Conservation (phyloP, 192 early-diverging fungal genomes). For the Neocallimastix lanati region DNA sequence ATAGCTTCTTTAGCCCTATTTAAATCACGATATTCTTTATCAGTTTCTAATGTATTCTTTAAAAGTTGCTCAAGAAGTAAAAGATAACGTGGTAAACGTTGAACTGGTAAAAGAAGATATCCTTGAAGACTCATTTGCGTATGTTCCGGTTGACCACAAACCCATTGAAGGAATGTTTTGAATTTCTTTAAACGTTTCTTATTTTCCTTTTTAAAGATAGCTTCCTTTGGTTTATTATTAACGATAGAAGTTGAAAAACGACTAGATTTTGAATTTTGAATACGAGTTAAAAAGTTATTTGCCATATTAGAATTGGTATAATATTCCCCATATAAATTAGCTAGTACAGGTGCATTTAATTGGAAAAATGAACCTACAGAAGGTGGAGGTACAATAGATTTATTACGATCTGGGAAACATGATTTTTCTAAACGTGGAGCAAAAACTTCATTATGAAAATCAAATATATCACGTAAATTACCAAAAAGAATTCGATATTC, state of each 20-base stretch:
- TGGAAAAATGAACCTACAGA: not conserved
- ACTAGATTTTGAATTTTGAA: not conserved
- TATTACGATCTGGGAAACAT: not conserved
- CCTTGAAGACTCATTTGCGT: slow-evolving; percentile 67
- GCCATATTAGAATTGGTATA: not conserved
- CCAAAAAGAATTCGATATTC: not conserved
- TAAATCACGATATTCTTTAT: not conserved
- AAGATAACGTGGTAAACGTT: slow-evolving; percentile 84
- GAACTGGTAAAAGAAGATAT: slow-evolving; percentile 76
- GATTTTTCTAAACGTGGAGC: not conserved
- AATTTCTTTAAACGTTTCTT: not conserved
- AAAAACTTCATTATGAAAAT: not conserved
- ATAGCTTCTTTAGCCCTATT: not conserved
- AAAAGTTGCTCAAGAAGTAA: slow-evolving; percentile 74
- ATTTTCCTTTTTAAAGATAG: not conserved
- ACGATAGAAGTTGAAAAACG: not conserved
- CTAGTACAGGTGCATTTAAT: not conserved
- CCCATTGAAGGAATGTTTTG: not conserved
- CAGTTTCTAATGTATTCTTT: slow-evolving; percentile 33
- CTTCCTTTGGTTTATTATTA: not conserved
- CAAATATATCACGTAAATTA: not conserved
- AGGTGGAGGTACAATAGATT: not conserved
- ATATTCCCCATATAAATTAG: not conserved
- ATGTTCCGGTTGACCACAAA: not conserved
- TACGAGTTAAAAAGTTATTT: not conserved